Conservation (phyloP, 2,329 filamentous ascomycete genomes). For the Botrytis tulipae region DNA sequence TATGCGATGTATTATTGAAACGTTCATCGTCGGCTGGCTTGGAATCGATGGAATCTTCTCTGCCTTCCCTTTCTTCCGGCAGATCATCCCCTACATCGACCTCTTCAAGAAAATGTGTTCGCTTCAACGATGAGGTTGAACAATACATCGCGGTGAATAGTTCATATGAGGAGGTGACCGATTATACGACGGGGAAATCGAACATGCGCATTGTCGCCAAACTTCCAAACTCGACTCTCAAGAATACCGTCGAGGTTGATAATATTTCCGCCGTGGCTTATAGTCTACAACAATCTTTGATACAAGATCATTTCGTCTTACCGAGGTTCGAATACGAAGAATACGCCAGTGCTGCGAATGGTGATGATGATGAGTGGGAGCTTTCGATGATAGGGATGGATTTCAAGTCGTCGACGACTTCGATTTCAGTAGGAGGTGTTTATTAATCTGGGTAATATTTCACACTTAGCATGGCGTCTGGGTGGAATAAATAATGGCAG, state of each 20-base stretch:
- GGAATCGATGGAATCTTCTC: neutral
- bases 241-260: neutral
- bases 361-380: conserved; percentile 21
- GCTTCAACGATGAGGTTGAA: conserved; percentile 20
- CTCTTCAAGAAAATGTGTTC: conserved; percentile 18
- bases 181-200: neutral
- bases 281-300: conserved; percentile 15
- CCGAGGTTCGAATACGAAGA: conserved; percentile 16
- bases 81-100: conserved; percentile 15
- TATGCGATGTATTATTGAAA: conserved; percentile 93
- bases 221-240: conserved; percentile 5
- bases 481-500: neutral
- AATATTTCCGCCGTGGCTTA: neutral
- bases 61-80: conserved; percentile 14
- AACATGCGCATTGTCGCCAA: conserved; percentile 14
- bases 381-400: conserved; percentile 19
- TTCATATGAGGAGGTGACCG: neutral
- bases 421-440: neutral
- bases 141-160: conserved; percentile 18
- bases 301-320: conserved; percentile 13
- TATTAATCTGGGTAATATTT: conserved; percentile 4
- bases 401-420: conserved; percentile 1
- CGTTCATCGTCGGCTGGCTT: conserved; percentile 69
- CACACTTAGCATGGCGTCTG: conserved; percentile 3
- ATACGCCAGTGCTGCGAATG: neutral